Evolutionary conservation across 1,284 basidiomycete species (phyloP).

Genomic region (Boletellus deceptivus): DNA sequence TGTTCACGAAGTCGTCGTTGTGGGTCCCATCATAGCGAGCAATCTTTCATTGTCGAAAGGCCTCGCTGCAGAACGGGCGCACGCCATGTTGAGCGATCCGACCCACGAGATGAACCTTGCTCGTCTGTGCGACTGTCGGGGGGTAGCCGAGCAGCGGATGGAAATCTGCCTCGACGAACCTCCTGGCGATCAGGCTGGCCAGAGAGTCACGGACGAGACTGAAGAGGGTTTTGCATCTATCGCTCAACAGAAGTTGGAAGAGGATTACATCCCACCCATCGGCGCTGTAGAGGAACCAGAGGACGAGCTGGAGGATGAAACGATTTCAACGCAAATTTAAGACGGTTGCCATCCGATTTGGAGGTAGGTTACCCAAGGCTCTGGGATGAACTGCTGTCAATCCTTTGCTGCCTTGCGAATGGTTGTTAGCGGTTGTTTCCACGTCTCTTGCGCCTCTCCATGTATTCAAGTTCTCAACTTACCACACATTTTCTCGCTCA

Average conservation of each 20-base stretch:
- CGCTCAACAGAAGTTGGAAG: constrained; percentile 31
- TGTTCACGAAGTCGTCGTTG: constrained; percentile 56
- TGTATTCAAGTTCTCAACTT: constrained; percentile 8
- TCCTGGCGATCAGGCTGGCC: constrained; percentile 16
- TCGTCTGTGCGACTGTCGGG: constrained; percentile 55
- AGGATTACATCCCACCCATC: constrained; percentile 19
- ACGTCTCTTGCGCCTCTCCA: constrained; percentile 46
- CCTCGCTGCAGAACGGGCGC: constrained; percentile 60
- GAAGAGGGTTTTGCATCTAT: constrained; percentile 34
- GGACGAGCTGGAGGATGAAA: constrained; percentile 26
- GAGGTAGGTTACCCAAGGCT: constrained; percentile 17
- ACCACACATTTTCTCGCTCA: constrained; percentile 4
- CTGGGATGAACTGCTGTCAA: constrained; percentile 36
- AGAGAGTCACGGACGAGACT: constrained; percentile 30
- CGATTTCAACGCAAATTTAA: constrained; percentile 10
- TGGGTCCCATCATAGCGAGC: constrained; percentile 55
- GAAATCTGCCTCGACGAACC: constrained; percentile 20
- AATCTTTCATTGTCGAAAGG: constrained; percentile 62
- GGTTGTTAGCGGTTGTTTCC: constrained; percentile 36
- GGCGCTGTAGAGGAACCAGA: constrained; percentile 19
- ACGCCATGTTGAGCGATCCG: constrained; percentile 48
- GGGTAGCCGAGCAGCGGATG: constrained; percentile 16
- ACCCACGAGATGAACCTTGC: constrained; percentile 43
- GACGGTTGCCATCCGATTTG: neutral
- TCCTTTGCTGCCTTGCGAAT: constrained; percentile 32